phyloP scores from a whole-genome alignment of 768 basidiomycete genomes.

The Mycena indigotica region DNA sequence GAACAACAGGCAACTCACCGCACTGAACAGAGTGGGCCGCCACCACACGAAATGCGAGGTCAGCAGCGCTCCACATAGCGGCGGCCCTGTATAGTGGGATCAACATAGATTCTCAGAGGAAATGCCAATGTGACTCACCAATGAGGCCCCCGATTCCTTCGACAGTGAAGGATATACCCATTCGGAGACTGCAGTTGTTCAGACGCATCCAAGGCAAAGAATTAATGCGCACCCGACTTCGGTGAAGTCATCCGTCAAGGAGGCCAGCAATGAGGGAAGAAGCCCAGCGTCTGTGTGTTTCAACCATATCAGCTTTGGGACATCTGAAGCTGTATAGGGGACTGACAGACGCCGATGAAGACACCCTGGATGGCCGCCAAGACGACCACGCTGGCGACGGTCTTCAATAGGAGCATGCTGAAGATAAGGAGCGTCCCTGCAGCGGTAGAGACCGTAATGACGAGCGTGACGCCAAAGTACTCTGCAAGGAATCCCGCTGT shows the following conservation, averaged over 20 bases:
- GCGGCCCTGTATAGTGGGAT: slow-evolving; percentile 45
- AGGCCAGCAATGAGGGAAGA: slow-evolving; percentile 45
- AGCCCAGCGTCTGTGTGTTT: slow-evolving; percentile 39
- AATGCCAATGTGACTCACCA: slow-evolving; percentile 28
- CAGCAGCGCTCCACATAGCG: slow-evolving; percentile 59
- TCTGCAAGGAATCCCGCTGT: slow-evolving; percentile 36
- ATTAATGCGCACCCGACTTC: slow-evolving; percentile 62
- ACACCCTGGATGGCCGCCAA: slow-evolving; percentile 42
- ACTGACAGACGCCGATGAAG: slow-evolving; percentile 42
- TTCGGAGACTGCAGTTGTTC: slow-evolving; percentile 29
- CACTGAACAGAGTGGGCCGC: slow-evolving; percentile 57
- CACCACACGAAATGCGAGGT: slow-evolving; percentile 56
- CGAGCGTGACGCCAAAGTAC: slow-evolving; percentile 29
- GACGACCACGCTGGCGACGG: slow-evolving; percentile 28
- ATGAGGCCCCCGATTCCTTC: slow-evolving; percentile 45
- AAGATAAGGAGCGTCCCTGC: slow-evolving; percentile 34
- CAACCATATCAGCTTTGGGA: background rate
- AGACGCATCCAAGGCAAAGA: slow-evolving; percentile 49
- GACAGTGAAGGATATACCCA: slow-evolving; percentile 1
- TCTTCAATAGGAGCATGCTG: slow-evolving; percentile 34
- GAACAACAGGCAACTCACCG: slow-evolving; percentile 31
- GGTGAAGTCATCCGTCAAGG: slow-evolving; percentile 44
- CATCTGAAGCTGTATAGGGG: no score
- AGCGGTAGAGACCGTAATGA: slow-evolving; percentile 32
- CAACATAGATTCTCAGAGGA: background rate